Conservation (phyloP, 1,284 basidiomycete species). For the Rhodofomes roseus region DNA sequence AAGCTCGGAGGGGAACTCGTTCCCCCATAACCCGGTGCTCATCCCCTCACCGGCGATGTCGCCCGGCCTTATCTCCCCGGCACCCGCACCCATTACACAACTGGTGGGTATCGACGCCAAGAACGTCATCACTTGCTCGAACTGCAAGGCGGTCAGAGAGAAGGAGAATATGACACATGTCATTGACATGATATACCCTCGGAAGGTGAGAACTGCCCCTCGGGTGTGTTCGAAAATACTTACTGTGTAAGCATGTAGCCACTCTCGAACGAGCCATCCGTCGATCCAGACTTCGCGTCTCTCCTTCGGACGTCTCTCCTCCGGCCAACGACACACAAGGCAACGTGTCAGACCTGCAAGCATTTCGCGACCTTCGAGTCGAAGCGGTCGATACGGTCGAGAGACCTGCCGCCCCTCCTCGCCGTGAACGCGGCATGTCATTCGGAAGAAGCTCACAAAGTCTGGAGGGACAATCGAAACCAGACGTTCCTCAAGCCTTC, state of each 20-base stretch:
- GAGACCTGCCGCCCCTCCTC: constrained; percentile 82
- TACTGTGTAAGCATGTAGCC: constrained; percentile 20
- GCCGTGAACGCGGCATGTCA: constrained; percentile 85
- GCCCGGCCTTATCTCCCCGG: constrained; percentile 32
- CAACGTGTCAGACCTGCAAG: constrained; percentile 83
- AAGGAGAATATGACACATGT: constrained; percentile 79
- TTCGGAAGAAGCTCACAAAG: constrained; percentile 69
- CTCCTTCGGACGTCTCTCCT: constrained; percentile 77
- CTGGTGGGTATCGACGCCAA: constrained; percentile 75
- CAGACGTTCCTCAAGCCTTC: constrained; percentile 53
- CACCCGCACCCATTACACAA: constrained; percentile 72
- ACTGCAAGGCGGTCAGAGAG: constrained; percentile 67
- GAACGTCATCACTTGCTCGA: constrained; percentile 72
- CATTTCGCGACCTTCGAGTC: constrained; percentile 72
- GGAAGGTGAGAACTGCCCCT: constrained; percentile 48
- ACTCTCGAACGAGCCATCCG: constrained; percentile 46
- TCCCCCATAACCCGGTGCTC: constrained; percentile 56
- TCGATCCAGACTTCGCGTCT: constrained; percentile 59
- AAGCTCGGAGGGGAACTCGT: constrained; percentile 63
- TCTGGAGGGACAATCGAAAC: constrained; percentile 71
- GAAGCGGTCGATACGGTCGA: constrained; percentile 63
- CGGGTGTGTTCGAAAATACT: neutral
- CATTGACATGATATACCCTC: constrained; percentile 87
- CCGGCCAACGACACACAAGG: constrained; percentile 81
- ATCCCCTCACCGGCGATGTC: constrained; percentile 33